phyloP scores from a whole-genome alignment of 2,329 filamentous ascomycete genomes.

The Aspergillus pseudoviridinutans region DNA sequence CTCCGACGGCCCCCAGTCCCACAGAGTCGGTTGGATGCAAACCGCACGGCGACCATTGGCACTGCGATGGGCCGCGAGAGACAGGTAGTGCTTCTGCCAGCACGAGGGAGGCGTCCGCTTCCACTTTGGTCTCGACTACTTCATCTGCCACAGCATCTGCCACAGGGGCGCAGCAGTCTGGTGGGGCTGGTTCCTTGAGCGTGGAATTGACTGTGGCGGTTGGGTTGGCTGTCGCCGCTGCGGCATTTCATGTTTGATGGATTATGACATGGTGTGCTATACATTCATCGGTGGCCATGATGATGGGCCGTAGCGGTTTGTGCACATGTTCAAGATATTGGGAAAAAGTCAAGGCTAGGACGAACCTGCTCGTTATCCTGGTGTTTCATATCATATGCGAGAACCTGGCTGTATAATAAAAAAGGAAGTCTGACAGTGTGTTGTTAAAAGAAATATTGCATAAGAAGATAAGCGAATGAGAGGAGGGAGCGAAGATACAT shows the following conservation, averaged over 20 bases:
- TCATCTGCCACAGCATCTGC: conserved; percentile 7
- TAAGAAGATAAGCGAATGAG: not conserved
- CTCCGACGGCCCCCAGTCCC: conserved; percentile 5
- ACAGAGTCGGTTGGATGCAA: conserved; percentile 26
- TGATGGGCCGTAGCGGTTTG: not conserved
- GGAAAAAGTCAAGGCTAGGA: not conserved
- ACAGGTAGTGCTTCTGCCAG: not conserved
- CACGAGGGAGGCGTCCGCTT: not conserved
- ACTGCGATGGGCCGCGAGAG: conserved; percentile 11
- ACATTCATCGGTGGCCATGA: no score
- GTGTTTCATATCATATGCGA: not conserved
- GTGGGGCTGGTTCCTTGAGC: conserved; percentile 5
- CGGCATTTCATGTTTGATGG: conserved; percentile 6
- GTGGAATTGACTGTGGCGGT: conserved; percentile 6
- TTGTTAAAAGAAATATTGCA: not conserved
- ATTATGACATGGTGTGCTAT: not conserved
- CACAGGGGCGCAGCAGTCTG: conserved; percentile 1
- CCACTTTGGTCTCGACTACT: not conserved
- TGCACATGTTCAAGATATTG: not conserved
- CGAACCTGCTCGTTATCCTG: no score
- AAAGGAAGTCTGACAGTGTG: not conserved
- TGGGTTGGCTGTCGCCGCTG: conserved; percentile 12
- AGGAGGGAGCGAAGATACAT: not conserved
- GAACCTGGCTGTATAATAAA: not conserved
- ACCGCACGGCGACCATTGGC: conserved; percentile 26